These are phyloP conservation scores for Bipolaris zeicola DNA, from an alignment of 2,329 filamentous ascomycete species.

Conservation along the genomic window DNA sequence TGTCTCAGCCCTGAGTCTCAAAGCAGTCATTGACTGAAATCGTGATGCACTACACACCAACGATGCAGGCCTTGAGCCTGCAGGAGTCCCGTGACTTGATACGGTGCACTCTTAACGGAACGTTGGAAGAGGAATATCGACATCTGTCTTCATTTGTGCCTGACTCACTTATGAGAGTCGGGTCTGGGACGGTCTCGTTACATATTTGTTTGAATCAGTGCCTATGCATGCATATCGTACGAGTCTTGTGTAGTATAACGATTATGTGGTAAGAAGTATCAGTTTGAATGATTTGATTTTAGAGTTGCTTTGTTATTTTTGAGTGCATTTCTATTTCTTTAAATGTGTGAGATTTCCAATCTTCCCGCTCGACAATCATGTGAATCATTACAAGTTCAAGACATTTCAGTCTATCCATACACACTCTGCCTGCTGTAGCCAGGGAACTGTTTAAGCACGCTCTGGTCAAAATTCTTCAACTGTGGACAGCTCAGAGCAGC, in stretches of 20 bases:
- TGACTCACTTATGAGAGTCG: not conserved
- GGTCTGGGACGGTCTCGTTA: not conserved
- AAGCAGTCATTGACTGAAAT: not conserved
- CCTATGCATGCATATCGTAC: not conserved
- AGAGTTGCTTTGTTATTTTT: not conserved
- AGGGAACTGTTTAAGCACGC: slow-evolving; percentile 25
- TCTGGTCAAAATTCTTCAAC: slow-evolving; percentile 20
- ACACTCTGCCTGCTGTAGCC: slow-evolving; percentile 25
- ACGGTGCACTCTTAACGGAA: slow-evolving; percentile 53
- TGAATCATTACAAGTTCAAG: not conserved
- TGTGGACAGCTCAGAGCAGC: slow-evolving; percentile 25
- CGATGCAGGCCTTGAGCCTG: slow-evolving; percentile 53
- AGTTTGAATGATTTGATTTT: not conserved
- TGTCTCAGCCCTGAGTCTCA: not conserved
- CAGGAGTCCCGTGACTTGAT: slow-evolving; percentile 46
- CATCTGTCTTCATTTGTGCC: slow-evolving; percentile 1
- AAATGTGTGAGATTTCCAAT: not conserved
- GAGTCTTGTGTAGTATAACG: not conserved
- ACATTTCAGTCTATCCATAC: slow-evolving; percentile 15
- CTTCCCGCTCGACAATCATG: not conserved
- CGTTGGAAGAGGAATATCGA: slow-evolving; percentile 50
- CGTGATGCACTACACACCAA: slow-evolving; percentile 39
- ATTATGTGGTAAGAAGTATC: not conserved
- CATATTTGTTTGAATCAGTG: not conserved
- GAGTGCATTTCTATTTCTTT: not conserved